phyloP scores from a whole-genome alignment of 2,329 filamentous ascomycete genomes.

The Penicillium nordicum region DNA sequence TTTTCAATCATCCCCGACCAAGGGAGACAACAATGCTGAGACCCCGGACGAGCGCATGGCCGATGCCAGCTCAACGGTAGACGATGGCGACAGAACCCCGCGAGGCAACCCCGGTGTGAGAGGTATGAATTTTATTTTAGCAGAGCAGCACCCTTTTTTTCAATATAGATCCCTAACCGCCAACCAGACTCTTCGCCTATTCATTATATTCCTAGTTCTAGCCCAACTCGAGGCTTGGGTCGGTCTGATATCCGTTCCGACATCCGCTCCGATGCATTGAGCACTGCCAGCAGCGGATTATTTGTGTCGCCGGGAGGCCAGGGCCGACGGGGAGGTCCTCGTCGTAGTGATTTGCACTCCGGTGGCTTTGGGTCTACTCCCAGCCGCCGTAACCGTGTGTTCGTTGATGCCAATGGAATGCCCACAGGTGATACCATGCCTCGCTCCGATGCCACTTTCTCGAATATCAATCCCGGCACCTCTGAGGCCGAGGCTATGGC shows the following conservation, averaged over 20 bases:
- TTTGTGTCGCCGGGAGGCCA: constrained; percentile 66
- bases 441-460: constrained; percentile 62
- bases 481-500: constrained; percentile 88
- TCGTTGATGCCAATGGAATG: constrained; percentile 63
- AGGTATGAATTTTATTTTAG: constrained; percentile 32
- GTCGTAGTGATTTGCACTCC: constrained; percentile 83
- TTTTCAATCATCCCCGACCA: constrained; percentile 62
- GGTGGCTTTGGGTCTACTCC: constrained; percentile 61
- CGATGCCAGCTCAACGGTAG: constrained; percentile 49
- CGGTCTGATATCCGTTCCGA: constrained; percentile 48
- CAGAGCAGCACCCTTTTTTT: neutral
- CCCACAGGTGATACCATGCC: constrained; percentile 50
- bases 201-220: constrained; percentile 85
- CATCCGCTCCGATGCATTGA: constrained; percentile 68
- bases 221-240: constrained; percentile 58
- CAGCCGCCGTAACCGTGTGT: constrained; percentile 55
- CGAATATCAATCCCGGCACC: constrained; percentile 72
- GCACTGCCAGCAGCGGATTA: constrained; percentile 80
- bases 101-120: constrained; percentile 37
- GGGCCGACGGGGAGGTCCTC: constrained; percentile 54
- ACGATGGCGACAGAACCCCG: constrained; percentile 44
- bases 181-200: constrained; percentile 82
- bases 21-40: constrained; percentile 41
- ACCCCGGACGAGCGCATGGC: constrained; percentile 42
- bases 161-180: constrained; percentile 16